phyloP scores from a whole-genome alignment of 106 monocot genomes.

The Dactylorhiza incarnata region DNA sequence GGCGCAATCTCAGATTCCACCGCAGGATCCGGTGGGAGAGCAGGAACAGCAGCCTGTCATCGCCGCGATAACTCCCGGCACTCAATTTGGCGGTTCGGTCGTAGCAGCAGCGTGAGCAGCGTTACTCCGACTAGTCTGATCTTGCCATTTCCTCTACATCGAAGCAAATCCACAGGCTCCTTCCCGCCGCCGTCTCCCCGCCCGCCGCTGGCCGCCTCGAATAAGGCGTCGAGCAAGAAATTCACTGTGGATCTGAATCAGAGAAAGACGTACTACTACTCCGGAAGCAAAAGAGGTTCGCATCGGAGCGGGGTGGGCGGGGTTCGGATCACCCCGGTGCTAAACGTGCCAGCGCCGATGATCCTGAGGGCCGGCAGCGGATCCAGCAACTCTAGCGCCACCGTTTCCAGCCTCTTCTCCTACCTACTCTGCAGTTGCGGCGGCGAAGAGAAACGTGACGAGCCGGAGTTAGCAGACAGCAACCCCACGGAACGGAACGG shows the following conservation, averaged over 20 bases:
- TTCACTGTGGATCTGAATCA: neutral
- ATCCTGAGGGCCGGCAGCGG: neutral
- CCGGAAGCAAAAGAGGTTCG: constrained; percentile 3
- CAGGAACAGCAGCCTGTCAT: neutral
- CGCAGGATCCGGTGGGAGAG: neutral
- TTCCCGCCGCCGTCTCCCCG: neutral
- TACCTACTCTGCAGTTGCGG: constrained; percentile 13
- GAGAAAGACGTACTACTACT: constrained; percentile 8
- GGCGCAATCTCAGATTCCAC: neutral
- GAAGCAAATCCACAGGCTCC: constrained; percentile 5
- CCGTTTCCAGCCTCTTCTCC: neutral
- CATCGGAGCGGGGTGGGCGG: neutral
- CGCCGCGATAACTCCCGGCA: neutral
- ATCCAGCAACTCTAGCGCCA: neutral
- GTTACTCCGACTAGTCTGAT: neutral
- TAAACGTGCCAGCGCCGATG: constrained; percentile 3
- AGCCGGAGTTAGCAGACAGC: neutral
- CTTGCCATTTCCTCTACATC: neutral
- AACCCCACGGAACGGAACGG: neutral
- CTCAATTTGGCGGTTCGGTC: constrained; percentile 1
- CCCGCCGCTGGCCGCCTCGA: neutral
- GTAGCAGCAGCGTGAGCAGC: constrained; percentile 2
- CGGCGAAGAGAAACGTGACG: neutral
- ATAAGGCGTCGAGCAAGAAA: neutral
- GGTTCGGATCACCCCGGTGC: constrained; percentile 9